A percentile compares a stretch with the other conserved stretches of the same genome.
Evolutionary conservation across 1,284 basidiomycete species (phyloP).

Genomic region (Microbotryum saponariae): DNA sequence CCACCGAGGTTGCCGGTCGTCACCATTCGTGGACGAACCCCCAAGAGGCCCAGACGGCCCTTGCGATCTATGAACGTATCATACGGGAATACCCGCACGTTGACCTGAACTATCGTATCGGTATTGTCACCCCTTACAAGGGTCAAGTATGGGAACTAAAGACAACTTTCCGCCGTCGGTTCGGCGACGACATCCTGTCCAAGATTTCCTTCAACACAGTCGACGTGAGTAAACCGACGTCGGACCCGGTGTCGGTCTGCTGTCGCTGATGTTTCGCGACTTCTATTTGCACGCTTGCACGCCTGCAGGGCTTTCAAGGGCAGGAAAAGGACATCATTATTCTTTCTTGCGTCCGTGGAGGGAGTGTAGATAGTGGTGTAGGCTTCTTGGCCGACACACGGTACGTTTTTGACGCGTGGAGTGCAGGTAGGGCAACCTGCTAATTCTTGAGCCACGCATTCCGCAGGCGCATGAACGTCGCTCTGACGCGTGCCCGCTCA

Average conservation of each 20-base stretch:
- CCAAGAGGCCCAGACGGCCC: conserved; percentile 67
- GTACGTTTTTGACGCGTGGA: conserved; percentile 5
- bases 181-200: conserved; percentile 62
- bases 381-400: conserved; percentile 62
- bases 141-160: conserved; percentile 78
- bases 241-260: background rate
- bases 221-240: conserved; percentile 38
- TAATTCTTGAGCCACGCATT: background rate
- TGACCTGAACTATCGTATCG: conserved; percentile 59
- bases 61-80: conserved; percentile 70
- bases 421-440: background rate
- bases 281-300: background rate
- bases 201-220: conserved; percentile 94
- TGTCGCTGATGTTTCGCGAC: background rate
- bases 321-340: conserved; percentile 97
- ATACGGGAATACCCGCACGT: conserved; percentile 53
- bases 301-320: conserved; percentile 79
- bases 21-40: conserved; percentile 70
- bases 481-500: conserved; percentile 87
- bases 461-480: conserved; percentile 86
- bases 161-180: conserved; percentile 60
- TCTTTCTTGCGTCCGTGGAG: conserved; percentile 75
- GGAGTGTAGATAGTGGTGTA: conserved; percentile 57
- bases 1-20: conserved; percentile 41
- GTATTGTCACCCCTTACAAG: conserved; percentile 91